These are phyloP conservation scores for Borealophlyctis nickersoniae DNA, from an alignment of 192 early-diverging fungal species.

Conservation along the genomic window DNA sequence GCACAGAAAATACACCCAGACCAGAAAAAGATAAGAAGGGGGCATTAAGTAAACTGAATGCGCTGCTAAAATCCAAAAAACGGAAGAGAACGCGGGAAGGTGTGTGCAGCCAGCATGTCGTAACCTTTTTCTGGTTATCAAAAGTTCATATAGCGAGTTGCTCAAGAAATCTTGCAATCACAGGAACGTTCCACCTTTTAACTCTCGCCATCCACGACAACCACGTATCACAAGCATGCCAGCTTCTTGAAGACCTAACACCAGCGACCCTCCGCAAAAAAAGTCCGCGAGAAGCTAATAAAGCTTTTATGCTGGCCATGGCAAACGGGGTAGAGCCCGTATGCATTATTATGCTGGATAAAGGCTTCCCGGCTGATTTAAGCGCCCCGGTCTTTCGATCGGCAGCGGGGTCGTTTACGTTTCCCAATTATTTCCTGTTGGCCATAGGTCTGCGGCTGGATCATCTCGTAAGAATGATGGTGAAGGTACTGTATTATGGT, in stretches of 20 bases:
- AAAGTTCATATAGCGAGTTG: slow-evolving; percentile 1
- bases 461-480: slow-evolving; percentile 44
- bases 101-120: slow-evolving; percentile 13
- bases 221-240: slow-evolving; percentile 20
- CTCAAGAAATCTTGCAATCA: background rate
- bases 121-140: background rate
- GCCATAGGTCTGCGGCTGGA: slow-evolving; percentile 46
- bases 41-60: slow-evolving; percentile 31
- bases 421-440: slow-evolving; percentile 52
- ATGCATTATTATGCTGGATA: slow-evolving; percentile 51
- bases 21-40: slow-evolving; percentile 27
- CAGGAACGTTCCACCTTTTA: slow-evolving; percentile 45
- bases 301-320: slow-evolving; percentile 45
- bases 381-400: slow-evolving; percentile 40
- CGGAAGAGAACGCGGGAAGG: slow-evolving; percentile 35
- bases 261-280: slow-evolving; percentile 40
- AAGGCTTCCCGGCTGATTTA: slow-evolving; percentile 53
- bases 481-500: slow-evolving; percentile 36
- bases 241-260: slow-evolving; percentile 41
- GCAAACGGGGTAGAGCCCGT: slow-evolving; percentile 47
- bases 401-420: slow-evolving; percentile 10
- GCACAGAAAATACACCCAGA: background rate
- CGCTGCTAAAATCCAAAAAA: slow-evolving; percentile 39
- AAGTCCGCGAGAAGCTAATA: slow-evolving; percentile 37
- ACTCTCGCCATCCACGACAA: slow-evolving; percentile 45